Conservation (phyloP, 352 stramenopile genomes). For the Globisporangium apiculatum region DNA sequence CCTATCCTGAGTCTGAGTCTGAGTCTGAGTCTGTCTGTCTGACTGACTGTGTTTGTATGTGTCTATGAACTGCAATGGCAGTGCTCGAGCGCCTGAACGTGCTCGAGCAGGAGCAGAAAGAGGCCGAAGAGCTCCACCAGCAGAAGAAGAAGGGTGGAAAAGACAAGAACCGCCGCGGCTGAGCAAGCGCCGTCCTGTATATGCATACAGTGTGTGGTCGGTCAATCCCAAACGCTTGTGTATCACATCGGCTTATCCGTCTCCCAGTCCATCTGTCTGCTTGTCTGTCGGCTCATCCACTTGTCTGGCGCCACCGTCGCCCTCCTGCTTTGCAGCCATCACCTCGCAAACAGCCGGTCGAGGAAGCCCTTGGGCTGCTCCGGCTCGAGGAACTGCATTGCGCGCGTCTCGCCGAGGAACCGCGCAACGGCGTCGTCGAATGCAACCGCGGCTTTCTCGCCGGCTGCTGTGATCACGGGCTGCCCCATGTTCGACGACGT, state of each 20-base stretch:
- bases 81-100: constrained; percentile 75
- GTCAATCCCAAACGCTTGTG: too few species aligned
- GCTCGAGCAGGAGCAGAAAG: constrained; percentile 71
- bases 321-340: neutral
- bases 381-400: constrained; percentile 84
- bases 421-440: constrained; percentile 89
- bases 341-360: constrained; percentile 55
- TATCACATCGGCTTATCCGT: too few species aligned
- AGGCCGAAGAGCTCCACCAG: constrained; percentile 69
- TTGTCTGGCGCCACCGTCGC: too few species aligned
- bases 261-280: too few species aligned
- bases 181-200: constrained; percentile 1
- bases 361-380: constrained; percentile 80
- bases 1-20: neutral
- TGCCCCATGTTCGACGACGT: constrained; percentile 92
- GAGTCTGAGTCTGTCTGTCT: neutral
- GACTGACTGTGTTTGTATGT: constrained; percentile 11
- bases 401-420: constrained; percentile 83
- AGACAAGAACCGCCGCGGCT: constrained; percentile 59
- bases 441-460: constrained; percentile 64
- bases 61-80: constrained; percentile 6
- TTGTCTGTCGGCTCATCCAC: too few species aligned
- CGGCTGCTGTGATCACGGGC: constrained; percentile 80
- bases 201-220: too few species aligned
- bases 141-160: constrained; percentile 73